Percentiles rank a stretch among this genome's conserved stretches.
Evolutionary conservation across 2,329 filamentous ascomycete species (phyloP).

Genomic region (Penicillium sp.): DNA sequence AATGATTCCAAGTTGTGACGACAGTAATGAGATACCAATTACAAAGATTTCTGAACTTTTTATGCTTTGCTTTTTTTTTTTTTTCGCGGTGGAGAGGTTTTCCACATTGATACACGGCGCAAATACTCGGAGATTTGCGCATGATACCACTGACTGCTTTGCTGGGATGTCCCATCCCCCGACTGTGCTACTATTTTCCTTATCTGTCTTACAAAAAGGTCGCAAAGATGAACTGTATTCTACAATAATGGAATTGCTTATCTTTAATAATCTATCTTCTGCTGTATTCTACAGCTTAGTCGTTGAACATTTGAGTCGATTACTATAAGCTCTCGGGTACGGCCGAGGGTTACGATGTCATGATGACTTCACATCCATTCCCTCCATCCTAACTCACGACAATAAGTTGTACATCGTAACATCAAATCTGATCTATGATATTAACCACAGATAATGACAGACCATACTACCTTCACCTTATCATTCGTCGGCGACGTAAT

Average conservation of each 20-base stretch:
- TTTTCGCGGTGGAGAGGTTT: slow-evolving; percentile 12
- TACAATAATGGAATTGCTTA: slow-evolving; percentile 25
- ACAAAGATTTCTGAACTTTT: slow-evolving; percentile 20
- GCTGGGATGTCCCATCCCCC: slow-evolving; percentile 22
- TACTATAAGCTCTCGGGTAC: not conserved
- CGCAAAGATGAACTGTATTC: slow-evolving; percentile 24
- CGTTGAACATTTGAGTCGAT: not conserved
- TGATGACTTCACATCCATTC: slow-evolving; percentile 17
- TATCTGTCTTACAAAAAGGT: slow-evolving; percentile 20
- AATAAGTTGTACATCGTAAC: not conserved
- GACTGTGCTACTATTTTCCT: slow-evolving; percentile 27
- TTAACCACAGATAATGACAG: slow-evolving; percentile 12
- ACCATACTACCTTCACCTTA: slow-evolving; percentile 34
- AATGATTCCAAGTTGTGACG: slow-evolving; percentile 24
- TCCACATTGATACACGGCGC: slow-evolving; percentile 27
- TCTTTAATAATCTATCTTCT: slow-evolving; percentile 5
- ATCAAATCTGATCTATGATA: slow-evolving; percentile 1
- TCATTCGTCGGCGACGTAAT: slow-evolving; percentile 50
- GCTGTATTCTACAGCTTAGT: not conserved
- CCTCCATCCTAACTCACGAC: not conserved
- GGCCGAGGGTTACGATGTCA: slow-evolving; percentile 20
- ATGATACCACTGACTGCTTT: slow-evolving; percentile 33
- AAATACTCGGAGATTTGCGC: slow-evolving; percentile 27
- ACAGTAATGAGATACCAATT: slow-evolving; percentile 29
- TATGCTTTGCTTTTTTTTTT: not conserved